Base-by-base conservation (phyloP, 345 rosid genomes). In the Crucihimalaya himalaica region DNA sequence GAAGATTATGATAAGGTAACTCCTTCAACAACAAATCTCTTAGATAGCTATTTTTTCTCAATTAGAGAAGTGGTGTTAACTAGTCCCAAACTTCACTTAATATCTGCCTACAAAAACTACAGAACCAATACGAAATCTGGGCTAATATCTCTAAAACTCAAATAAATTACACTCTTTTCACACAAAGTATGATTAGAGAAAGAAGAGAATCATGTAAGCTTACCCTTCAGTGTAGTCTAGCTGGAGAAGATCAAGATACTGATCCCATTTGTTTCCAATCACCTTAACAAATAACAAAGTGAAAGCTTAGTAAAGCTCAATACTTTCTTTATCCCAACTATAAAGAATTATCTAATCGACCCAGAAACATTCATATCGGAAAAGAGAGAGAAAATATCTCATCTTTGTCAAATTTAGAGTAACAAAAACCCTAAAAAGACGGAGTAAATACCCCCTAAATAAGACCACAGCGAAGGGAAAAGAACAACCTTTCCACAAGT, bases 221-320 rank as follows among this genome's bases (percentile, higher is more conserved):
- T 54, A 78, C 81, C 81, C 81, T 78, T 78, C 81, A 37, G 81
- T 68, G 66, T 78, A 78, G 35, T 78, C 81, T 0, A 63, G 60
- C 78, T 78, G 81, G 18, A 78, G 81, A 62, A 78, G 81, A 48
- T 78, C 78, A 18, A 78, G 81, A 62, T 78, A 78, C 27, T 63
- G 48, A 61, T 78, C 81, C 81, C 81, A 78, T 42, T 78, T 78
- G 66, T 73, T 78, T 34, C 81, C 81, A 73, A 78, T 78, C 55
- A 78, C 81, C 81, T 78, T 21, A 2, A 12, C 5, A 5, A 61
- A 58, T 47, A 54, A 55, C 59, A 78, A 8, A 47, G 64, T 8
- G 23, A 53, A 72, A 61, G 11, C 27, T 52, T 68, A 19, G 40
- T 61, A 23, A 42, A 53, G 60, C 31, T 76, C 71, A 10, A 70